Evolutionary conservation across 768 basidiomycete genomes (phyloP), one percentile per base, ranked within the genome.

Genomic region (Chiua virens): DNA sequence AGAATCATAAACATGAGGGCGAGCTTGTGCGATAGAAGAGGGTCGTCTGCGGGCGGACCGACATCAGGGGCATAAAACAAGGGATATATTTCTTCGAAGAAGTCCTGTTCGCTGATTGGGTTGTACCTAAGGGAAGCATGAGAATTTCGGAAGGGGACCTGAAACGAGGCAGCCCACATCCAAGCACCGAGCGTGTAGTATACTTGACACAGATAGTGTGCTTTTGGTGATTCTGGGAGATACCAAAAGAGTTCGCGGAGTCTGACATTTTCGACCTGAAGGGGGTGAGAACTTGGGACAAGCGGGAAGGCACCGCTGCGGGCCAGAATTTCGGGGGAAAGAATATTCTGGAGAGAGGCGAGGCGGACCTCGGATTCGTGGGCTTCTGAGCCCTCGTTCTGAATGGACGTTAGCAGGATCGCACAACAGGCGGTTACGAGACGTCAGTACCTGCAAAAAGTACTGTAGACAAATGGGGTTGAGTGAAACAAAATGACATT

Each of bases 291-390:
- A 65, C 68, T 50, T 69, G 79, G 65, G 2, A 77, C 67, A 2
- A 89, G 77, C 0, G 88, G 86, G 56, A 91, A 79, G 13, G 85
- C 77, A 27, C 83, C 77, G 13, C 86, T 86, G 40, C 82, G 77
- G 5, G 75, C 71, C 17, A 90, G 73, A 42, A 91, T 81, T 45
- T 86, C 83, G 0, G 77, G 67, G 1, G 87, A 78, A 20, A 90
- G 74, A 22, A 86, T 65, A 34, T 66, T 77, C 55, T 81, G 79
- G 9, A 89, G 70, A 23, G 73, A 74, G 32, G 71, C 61, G 10
- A 80, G 55, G 21, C 75, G 73, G 60, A 79, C 75, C 15, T 75
- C 73, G 0, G 49, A 60, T 36, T 79, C 77, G 21, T 80, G 79
- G 14, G 78, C 79, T 50, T 86, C 83, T 14, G 73, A 70, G 20